Evolutionary conservation across 2,329 filamentous ascomycete genomes (phyloP), one percentile per base, ranked within the genome.

Genomic region (Epichloe sp.): DNA sequence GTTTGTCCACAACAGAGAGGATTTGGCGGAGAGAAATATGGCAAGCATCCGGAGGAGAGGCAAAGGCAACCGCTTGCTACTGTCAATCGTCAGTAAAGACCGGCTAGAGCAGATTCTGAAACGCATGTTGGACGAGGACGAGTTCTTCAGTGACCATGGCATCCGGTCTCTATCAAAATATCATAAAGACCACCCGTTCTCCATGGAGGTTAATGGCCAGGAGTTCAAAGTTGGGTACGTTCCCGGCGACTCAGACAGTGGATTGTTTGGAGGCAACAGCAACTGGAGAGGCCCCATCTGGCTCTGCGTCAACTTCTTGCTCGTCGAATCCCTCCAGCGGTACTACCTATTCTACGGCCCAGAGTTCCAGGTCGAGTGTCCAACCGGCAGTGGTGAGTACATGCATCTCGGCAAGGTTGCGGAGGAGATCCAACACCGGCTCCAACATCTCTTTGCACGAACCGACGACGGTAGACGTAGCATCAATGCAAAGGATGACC

Each of bases 241-340:
- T 17, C 83, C 93, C 1, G 93, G 91, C n/a, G 91, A 97, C 64
- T 96, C 91, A 0, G 90, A 97, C 70, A 95, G 87, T 61, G 88
- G 88, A 3, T 78, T 97, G 5, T 97, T 97, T 62, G 91, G 91
- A 49, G 91, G 91, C 58, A 97, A 97, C 77, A 95, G 89, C 67
- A 97, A 97, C 69, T 97, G 91, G 91, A 82, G 91, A 70, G 91
- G 86, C 1, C 91, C 93, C 0, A 91, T 95, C 59, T 97, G 91
- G 91, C 77, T 96, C 47, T 93, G 88, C 55, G 89, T 95, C 70
- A 97, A 97, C 69, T 96, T 95, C 71, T 71, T 97, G 49, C 78
- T 97, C 14, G 85, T 97, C 41, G 91, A 97, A 67, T 91, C 90
- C 6, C 78, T 96, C n/a, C 86, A 95, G 61, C 79, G 91, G 35